Conservation (phyloP, 2,329 filamentous ascomycete genomes). For the Ophiostoma tasmaniense region DNA sequence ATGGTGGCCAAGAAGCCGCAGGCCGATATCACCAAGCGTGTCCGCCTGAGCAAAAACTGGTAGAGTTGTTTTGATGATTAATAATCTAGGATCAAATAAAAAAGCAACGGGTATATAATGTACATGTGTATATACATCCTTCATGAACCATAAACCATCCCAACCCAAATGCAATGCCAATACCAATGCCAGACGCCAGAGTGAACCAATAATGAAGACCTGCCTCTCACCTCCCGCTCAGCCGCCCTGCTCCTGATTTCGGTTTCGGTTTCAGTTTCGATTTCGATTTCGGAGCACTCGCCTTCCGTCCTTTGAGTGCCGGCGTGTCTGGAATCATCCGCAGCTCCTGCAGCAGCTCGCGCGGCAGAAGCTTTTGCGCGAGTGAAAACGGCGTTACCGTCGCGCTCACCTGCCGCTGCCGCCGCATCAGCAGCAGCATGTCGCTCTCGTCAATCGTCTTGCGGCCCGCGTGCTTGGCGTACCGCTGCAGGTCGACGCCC, state of each 20-base stretch:
- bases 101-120: background rate
- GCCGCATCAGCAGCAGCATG: slow-evolving; percentile 70
- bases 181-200: background rate
- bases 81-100: background rate
- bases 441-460: slow-evolving; percentile 83
- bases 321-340: slow-evolving; percentile 57
- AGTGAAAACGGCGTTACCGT: slow-evolving; percentile 73
- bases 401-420: slow-evolving; percentile 66
- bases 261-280: slow-evolving; percentile 27
- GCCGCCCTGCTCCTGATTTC: slow-evolving; percentile 31
- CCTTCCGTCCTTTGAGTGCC: slow-evolving; percentile 37
- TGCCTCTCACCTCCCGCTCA: background rate
- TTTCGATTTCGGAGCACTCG: background rate
- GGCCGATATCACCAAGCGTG: slow-evolving; percentile 60
- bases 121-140: slow-evolving; percentile 16
- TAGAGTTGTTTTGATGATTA: slow-evolving; percentile 29
- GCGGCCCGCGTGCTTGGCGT: slow-evolving; percentile 71
- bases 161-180: background rate
- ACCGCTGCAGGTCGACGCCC: slow-evolving; percentile 69
- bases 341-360: slow-evolving; percentile 75
- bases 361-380: slow-evolving; percentile 72
- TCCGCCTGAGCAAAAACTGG: slow-evolving; percentile 71
- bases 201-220: background rate
- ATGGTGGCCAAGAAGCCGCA: slow-evolving; percentile 87
- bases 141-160: slow-evolving; percentile 12